Percentiles rank a stretch among this genome's conserved stretches.
These are phyloP conservation scores for Exophiala lecanii-corni DNA, from an alignment of 2,329 filamentous ascomycete species.

Conservation along the genomic window DNA sequence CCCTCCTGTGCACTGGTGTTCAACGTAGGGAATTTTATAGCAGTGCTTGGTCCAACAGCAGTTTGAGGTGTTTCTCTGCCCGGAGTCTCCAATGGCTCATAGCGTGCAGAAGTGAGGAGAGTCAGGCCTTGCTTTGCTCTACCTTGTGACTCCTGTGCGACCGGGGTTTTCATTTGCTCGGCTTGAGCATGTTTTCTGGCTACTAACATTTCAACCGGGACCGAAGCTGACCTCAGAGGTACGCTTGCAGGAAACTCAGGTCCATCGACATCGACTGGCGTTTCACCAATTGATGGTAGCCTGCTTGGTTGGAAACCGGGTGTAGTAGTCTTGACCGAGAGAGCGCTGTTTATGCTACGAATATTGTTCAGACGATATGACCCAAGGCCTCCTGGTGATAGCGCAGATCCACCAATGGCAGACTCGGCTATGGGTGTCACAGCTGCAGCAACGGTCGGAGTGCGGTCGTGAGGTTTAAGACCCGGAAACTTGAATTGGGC, in stretches of 20 bases:
- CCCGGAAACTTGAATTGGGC: constrained; percentile 61
- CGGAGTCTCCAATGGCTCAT: constrained; percentile 39
- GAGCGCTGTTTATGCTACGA: constrained; percentile 65
- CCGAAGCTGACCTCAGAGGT: constrained; percentile 33
- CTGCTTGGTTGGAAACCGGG: constrained; percentile 53
- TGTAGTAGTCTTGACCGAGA: constrained; percentile 60
- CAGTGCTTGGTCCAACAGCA: constrained; percentile 62
- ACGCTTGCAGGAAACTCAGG: constrained; percentile 29
- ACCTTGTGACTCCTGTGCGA: constrained; percentile 33
- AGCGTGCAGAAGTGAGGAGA: constrained; percentile 42
- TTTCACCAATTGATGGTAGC: constrained; percentile 75
- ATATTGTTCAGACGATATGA: constrained; percentile 53
- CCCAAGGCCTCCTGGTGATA: constrained; percentile 65
- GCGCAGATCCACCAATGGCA: constrained; percentile 54
- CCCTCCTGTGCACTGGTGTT: neutral
- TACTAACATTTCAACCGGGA: constrained; percentile 24
- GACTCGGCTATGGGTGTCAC: constrained; percentile 83
- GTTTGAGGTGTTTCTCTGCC: constrained; percentile 50
- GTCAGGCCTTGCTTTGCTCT: constrained; percentile 34
- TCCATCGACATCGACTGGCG: constrained; percentile 49
- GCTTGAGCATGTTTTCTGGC: constrained; percentile 2
- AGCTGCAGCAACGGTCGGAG: constrained; percentile 71
- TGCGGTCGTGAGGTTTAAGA: constrained; percentile 53
- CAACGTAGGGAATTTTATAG: constrained; percentile 47
- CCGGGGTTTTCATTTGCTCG: constrained; percentile 16